Evolutionary conservation across 2,329 filamentous ascomycete species (phyloP), one percentile per base, ranked within the genome.

Genomic region (Pestalotiopsis sp.): DNA sequence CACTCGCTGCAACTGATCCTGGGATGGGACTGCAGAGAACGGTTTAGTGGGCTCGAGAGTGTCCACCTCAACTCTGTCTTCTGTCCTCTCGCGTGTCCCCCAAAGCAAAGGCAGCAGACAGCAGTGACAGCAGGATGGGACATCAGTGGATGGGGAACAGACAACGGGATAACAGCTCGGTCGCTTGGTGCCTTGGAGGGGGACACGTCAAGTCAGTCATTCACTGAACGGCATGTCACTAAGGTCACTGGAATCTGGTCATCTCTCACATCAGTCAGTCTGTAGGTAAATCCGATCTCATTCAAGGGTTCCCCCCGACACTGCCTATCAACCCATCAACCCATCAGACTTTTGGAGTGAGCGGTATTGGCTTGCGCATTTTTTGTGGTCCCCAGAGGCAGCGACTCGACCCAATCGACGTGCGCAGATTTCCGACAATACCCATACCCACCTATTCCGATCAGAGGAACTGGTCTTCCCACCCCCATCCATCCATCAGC

Each of bases 401-500:
- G 35, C 30, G 13, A n/a, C 58, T 56, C 67, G 26, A n/a, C 58
- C 62, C 67, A 68, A 68, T 68, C 30, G 67, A 26, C 14, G 40
- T 26, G 44, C n/a, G 10, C 67, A 66, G 66, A 65, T 72, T 71
- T 67, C 71, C 71, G 69, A 70, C 60, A 66, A 70, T 70, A 71
- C 26, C 71, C 67, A 68, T 60, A 52, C 38, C 40, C 30, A 35
- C 66, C 66, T 13, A 17, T 35, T 17, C 22, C 26, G 56, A 35
- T 61, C 35, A 61, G 26, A 58, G 14, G 44, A 35, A 35, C n/a
- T 22, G 56, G 22, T 52, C 14, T 52, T 35, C 44, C 44, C 44
- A 52, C 44, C 40, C 13, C 17, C 44, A 26, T 26, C 26, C 44
- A 14, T 26, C 14, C 24, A 22, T 58, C n/a, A n/a, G n/a, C 24